Conservation (phyloP, 179 eudicot species). For the Dionaea muscipula region DNA sequence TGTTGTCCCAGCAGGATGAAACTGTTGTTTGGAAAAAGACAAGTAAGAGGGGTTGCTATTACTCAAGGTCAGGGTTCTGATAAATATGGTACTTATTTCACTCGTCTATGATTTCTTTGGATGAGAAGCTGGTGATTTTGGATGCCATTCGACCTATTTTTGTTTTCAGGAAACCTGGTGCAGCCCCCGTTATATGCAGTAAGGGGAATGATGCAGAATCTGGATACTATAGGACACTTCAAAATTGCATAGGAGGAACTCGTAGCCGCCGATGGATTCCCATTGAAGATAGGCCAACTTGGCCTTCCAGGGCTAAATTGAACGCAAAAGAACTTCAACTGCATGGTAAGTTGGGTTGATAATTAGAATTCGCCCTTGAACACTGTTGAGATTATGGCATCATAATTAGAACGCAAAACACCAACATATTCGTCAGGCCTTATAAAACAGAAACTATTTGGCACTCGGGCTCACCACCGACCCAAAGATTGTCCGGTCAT, state of each 20-base stretch:
- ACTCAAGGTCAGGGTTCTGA: conserved; percentile 43
- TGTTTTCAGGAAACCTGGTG: conserved; percentile 59
- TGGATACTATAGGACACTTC: conserved; percentile 73
- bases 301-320: conserved; percentile 77
- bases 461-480: too few species aligned
- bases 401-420: too few species aligned
- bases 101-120: background rate
- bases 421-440: too few species aligned
- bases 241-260: conserved; percentile 78
- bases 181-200: conserved; percentile 51
- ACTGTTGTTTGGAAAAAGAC: conserved; percentile 97
- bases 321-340: conserved; percentile 51
- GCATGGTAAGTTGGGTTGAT: conserved; percentile 64
- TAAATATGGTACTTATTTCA: background rate
- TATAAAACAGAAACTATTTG: too few species aligned
- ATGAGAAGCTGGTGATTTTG: conserved; percentile 4
- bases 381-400: too few species aligned
- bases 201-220: conserved; percentile 72
- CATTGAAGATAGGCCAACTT: conserved; percentile 53
- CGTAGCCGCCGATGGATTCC: conserved; percentile 79
- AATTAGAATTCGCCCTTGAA: too few species aligned
- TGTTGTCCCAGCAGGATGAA: conserved; percentile 89
- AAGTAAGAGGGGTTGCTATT: conserved; percentile 57
- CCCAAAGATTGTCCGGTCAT: too few species aligned
- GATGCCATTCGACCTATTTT: conserved; percentile 8